Evolutionary conservation across 306 rosid species (phyloP).

Genomic region (Myrica gale): DNA sequence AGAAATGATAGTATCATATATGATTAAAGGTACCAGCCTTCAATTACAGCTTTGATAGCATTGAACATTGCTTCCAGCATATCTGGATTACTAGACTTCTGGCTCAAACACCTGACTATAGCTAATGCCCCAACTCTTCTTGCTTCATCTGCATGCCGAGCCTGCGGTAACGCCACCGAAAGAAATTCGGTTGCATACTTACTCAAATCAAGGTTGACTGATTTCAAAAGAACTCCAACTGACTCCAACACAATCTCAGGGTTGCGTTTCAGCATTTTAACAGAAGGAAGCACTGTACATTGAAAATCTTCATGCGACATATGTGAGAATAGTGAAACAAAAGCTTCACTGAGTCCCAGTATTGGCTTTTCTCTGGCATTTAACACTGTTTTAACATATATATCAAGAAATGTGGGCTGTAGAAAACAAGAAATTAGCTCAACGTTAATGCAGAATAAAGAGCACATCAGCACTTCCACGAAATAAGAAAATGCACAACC

Average conservation of each 20-base stretch:
- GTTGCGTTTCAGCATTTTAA: conserved; percentile 96
- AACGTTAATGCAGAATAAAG: conserved; percentile 18
- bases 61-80: conserved; percentile 67
- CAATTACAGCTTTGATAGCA: conserved; percentile 76
- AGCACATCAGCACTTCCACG: conserved; percentile 8
- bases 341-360: conserved; percentile 73
- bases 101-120: conserved; percentile 66
- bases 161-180: conserved; percentile 74
- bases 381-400: conserved; percentile 73
- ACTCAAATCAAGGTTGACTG: conserved; percentile 84
- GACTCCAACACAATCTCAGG: conserved; percentile 97
- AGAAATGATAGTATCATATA: conserved; percentile 1
- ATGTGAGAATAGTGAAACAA: conserved; percentile 65
- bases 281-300: conserved; percentile 63
- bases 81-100: conserved; percentile 90
- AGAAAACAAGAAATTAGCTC: conserved; percentile 24
- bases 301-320: conserved; percentile 83
- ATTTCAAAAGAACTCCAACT: conserved; percentile 68
- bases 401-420: conserved; percentile 84
- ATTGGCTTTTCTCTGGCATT: conserved; percentile 79
- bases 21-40: conserved; percentile 43
- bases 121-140: conserved; percentile 74
- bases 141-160: conserved; percentile 83
- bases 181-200: conserved; percentile 86
- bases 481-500: background rate